Evolutionary conservation across 2,329 filamentous ascomycete species (phyloP).

Genomic region (Tolypocladium endophyticum): DNA sequence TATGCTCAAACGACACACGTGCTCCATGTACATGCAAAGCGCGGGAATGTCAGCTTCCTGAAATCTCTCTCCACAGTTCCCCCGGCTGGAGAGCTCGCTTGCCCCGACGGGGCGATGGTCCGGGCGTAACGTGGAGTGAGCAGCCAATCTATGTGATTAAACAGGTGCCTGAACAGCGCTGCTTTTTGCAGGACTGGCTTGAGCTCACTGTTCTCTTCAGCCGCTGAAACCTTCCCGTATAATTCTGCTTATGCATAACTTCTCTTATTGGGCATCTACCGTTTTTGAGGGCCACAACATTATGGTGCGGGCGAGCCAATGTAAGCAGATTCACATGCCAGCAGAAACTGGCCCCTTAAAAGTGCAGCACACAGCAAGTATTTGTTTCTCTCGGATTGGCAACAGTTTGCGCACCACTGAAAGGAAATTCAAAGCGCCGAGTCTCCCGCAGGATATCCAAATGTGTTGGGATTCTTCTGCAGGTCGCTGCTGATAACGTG

Average conservation of each 20-base stretch:
- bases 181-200: too few relatives aligned
- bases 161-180: too few relatives aligned
- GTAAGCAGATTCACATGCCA: too few relatives aligned
- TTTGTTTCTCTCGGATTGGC: neutral
- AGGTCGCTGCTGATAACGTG: neutral
- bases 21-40: neutral
- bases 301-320: too few relatives aligned
- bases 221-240: too few relatives aligned
- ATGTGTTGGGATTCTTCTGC: neutral
- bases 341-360: too few relatives aligned
- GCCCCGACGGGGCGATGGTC: neutral
- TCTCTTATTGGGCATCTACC: too few relatives aligned
- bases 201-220: too few relatives aligned
- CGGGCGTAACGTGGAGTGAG: neutral
- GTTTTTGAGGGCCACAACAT: too few relatives aligned
- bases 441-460: neutral
- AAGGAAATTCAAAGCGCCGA: neutral
- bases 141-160: too few relatives aligned
- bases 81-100: neutral
- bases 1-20: neutral
- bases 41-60: neutral
- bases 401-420: neutral
- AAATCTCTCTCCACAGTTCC: too few relatives aligned
- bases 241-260: too few relatives aligned
- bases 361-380: neutral